These are phyloP conservation scores for Pleurotus citrinopileatus DNA, from an alignment of 768 basidiomycete genomes.

Conservation along the genomic window DNA sequence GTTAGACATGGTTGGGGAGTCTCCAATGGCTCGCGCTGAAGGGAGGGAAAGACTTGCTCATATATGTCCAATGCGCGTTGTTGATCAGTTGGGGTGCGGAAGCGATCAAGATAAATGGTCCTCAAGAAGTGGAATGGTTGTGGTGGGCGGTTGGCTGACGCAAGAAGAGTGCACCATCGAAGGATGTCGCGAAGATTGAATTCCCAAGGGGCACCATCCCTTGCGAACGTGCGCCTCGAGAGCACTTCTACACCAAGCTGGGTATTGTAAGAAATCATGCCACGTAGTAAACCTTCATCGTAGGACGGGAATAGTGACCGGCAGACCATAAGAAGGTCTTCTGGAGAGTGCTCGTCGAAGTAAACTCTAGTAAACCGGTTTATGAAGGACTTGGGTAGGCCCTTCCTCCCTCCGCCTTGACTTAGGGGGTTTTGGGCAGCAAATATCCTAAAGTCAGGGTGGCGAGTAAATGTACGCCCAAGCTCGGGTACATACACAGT, in stretches of 20 bases:
- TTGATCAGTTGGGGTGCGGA: slow-evolving; percentile 74
- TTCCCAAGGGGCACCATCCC: slow-evolving; percentile 91
- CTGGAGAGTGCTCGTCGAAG: slow-evolving; percentile 75
- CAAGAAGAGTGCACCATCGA: slow-evolving; percentile 74
- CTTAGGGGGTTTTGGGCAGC: slow-evolving; percentile 96
- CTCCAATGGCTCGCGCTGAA: slow-evolving; percentile 18
- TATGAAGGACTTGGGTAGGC: slow-evolving; percentile 94
- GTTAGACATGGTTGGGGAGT: slow-evolving; percentile 42
- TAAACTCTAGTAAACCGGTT: slow-evolving; percentile 99
- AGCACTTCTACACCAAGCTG: slow-evolving; percentile 67
- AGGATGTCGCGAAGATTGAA: slow-evolving; percentile 95
- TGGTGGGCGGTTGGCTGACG: slow-evolving; percentile 22
- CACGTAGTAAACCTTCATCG: slow-evolving; percentile 48
- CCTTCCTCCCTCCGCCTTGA: slow-evolving; percentile 97
- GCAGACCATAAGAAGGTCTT: slow-evolving; percentile 80
- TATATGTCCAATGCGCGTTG: slow-evolving; percentile 49
- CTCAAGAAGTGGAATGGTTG: slow-evolving; percentile 66
- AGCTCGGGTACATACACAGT: slow-evolving; percentile 94
- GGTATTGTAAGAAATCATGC: slow-evolving; percentile 84
- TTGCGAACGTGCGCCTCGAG: slow-evolving; percentile 62
- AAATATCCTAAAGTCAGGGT: slow-evolving; percentile 95
- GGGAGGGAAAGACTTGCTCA: slow-evolving; percentile 43
- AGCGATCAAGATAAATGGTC: slow-evolving; percentile 81
- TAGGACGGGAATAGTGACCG: slow-evolving; percentile 66
- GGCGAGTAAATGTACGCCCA: slow-evolving; percentile 80